Evolutionary conservation across 1,284 basidiomycete species (phyloP), one percentile per base, ranked within the genome.

Genomic region (Melampsora abietis-canadensis): DNA sequence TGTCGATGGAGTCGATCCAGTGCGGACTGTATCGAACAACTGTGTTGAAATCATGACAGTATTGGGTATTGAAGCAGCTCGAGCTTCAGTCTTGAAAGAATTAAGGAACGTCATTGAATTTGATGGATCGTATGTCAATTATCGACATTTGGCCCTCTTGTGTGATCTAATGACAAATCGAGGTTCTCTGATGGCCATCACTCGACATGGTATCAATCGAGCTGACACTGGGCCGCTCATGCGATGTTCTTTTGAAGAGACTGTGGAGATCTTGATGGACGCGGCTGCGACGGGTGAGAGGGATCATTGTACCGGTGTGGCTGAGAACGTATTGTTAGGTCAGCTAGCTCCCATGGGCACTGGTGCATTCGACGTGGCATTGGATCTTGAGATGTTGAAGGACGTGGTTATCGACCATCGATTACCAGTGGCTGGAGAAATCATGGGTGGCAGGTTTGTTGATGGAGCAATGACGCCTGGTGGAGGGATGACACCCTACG

Each of bases 61-160:
- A n/a, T 87, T 99, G 68, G 96, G 96, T 80, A 98, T 99, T 80
- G 96, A 99, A 84, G 96, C 94, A 21, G 94, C 93, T 19, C 90
- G 96, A 15, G 92, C 88, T 51, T 92, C 94, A 15, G 89, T 99
- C 79, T 89, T 96, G 85, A 91, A 87, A 83, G 96, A 99, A 82
- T 84, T 98, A 76, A 89, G 92, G 79, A 87, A 88, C 76, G 95
- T 98, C 81, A 96, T 99, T 83, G 94, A 97, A 84, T 97, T 97
- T 84, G 96, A 97, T 82, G 96, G 95, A 86, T 98, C 95, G 21
- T 97, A 98, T 81, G 95, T 99, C 85, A 98, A 99, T 84, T 98
- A 97, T 84, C 90, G 96, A 70, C 96, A 99, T 82, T 85, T 98
- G 73, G 92, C 94, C 0, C 85, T 99, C 21, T 87, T 99, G 30